Base-by-base conservation (phyloP, 2,329 filamentous ascomycete species). In the Graphilbum ipis-grandicollis region DNA sequence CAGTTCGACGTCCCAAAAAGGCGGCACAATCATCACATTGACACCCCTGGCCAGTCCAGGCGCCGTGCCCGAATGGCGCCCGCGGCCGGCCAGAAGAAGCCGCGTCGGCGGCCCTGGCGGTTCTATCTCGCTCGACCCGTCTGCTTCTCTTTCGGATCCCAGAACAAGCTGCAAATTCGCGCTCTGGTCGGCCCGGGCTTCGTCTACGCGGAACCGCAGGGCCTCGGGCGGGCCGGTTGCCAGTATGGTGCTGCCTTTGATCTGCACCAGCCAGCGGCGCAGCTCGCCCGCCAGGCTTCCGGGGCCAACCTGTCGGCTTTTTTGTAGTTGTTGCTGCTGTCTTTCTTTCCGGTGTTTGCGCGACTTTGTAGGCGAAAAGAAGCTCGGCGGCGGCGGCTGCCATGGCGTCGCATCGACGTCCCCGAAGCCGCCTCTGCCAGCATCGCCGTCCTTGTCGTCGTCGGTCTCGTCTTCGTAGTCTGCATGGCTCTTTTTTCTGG, bases 241-340 rank as follows among this genome's bases (percentile, higher is more conserved):
- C n/a, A 15, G 5, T 15, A 31, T 12, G n/a, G 19, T 12, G 19
- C 46, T 48, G 1, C 53, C 51, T 41, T 61, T 60, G 30, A 59
- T 52, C 34, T 59, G 57, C 29, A 63, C 52, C 23, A 64, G 53
- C 60, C 60, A 64, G 47, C 58, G 55, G 7, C 59, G 53, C 9
- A 63, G 46, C 39, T 57, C 54, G 2, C 57, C 52, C 3, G 60
- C 60, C 12, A 63, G 50, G 0, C 60, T 59, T 13, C 57, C 58
- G 0, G 55, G 43, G 5, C 15, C 37, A 3, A 5, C 37, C 39
- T 10, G 39, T 31, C 4, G 30, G 29, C 1, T 35, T 31, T 9
- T 34, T 28, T 4, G 39, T 25, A 2, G 23, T 26, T 13, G 15
- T 22, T 1, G 33, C 33, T 22, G 23, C 32, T 34, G 9, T 10